Evolutionary conservation across 2,329 filamentous ascomycete species (phyloP).

Genomic region (Amphichorda felina): DNA sequence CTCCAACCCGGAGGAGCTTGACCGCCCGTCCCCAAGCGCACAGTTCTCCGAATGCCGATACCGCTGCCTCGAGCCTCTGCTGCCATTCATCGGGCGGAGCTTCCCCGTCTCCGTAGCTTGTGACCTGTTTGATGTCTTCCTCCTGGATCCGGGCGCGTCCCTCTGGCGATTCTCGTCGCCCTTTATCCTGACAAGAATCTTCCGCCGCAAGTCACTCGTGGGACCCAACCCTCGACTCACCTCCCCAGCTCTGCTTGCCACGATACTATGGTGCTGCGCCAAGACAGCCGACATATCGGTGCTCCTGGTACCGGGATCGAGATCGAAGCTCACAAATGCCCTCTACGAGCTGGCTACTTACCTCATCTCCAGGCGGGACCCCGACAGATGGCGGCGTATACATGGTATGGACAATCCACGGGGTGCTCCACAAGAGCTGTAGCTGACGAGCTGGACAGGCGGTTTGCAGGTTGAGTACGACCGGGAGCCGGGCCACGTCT

Average conservation of each 20-base stretch:
- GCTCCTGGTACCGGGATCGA: conserved; percentile 26
- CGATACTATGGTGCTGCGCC: conserved; percentile 34
- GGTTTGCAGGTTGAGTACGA: conserved; percentile 20
- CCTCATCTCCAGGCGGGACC: conserved; percentile 20
- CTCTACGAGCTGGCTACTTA: conserved; percentile 22
- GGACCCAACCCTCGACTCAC: conserved; percentile 26
- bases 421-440: no score
- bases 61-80: conserved; percentile 25
- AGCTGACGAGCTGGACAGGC: no score
- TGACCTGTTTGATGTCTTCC: conserved; percentile 34
- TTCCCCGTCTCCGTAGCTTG: conserved; percentile 28
- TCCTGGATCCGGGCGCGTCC: conserved; percentile 29
- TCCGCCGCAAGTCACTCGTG: conserved; percentile 30
- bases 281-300: conserved; percentile 32
- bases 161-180: conserved; percentile 31
- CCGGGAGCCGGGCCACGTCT: conserved; percentile 9
- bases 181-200: conserved; percentile 32
- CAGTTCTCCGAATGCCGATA: conserved; percentile 19
- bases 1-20: not conserved
- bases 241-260: conserved; percentile 30
- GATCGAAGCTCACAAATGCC: conserved; percentile 24
- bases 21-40: conserved; percentile 6
- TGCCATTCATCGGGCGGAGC: conserved; percentile 24
- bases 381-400: conserved; percentile 22
- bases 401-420: conserved; percentile 14